Conservation (phyloP, 2,329 filamentous ascomycete species). For the Penicillium concentricum region DNA sequence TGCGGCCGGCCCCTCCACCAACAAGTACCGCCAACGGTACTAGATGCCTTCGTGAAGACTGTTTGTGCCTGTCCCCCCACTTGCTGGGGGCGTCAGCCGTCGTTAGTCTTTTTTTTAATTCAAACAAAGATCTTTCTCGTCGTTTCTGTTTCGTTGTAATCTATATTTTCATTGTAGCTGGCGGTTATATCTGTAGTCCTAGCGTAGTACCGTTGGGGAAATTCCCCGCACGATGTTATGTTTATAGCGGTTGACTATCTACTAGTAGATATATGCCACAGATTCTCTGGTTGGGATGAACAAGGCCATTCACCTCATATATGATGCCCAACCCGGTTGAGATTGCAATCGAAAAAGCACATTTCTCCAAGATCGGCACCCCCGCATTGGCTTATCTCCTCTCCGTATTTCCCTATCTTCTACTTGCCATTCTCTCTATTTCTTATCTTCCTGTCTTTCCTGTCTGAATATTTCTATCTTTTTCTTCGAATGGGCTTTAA, state of each 20-base stretch:
- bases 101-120: background rate
- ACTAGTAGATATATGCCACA: background rate
- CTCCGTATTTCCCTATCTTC: constrained; percentile 9
- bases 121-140: background rate
- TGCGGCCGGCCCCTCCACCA: background rate
- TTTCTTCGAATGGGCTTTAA: constrained; percentile 5
- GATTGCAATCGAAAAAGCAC: background rate
- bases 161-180: background rate
- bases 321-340: background rate
- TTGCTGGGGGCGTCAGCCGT: background rate
- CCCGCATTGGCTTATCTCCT: constrained; percentile 19
- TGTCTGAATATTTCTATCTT: background rate
- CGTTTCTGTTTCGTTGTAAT: background rate
- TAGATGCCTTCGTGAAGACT: background rate
- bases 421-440: constrained; percentile 19
- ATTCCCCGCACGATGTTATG: background rate
- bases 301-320: background rate
- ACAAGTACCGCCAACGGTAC: background rate
- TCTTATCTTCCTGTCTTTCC: constrained; percentile 8
- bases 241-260: background rate
- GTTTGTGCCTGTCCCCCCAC: background rate
- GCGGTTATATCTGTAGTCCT: background rate
- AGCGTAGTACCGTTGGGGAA: background rate
- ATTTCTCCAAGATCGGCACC: constrained; percentile 11
- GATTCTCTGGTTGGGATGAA: background rate